Evolutionary conservation across 441 rosid genomes (phyloP).

Genomic region (Adansonia grandidieri): DNA sequence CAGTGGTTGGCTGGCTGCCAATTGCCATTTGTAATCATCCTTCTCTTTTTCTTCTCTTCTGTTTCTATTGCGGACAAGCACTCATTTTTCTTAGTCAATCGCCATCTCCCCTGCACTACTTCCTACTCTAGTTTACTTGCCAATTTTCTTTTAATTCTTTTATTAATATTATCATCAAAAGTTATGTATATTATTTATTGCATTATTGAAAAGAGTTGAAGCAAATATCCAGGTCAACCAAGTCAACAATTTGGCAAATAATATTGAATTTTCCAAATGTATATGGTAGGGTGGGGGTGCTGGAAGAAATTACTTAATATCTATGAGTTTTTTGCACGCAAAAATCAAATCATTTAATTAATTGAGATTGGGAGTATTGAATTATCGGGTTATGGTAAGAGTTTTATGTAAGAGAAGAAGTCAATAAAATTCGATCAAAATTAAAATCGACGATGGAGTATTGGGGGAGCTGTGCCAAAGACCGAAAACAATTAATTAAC

Average conservation of each 20-base stretch:
- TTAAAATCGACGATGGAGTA: not conserved
- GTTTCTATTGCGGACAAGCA: constrained; percentile 27
- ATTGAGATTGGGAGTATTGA: not conserved
- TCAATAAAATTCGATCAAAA: not conserved
- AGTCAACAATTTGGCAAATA: constrained; percentile 33
- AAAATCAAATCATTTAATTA: no score
- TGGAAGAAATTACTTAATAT: no score
- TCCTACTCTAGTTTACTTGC: not conserved
- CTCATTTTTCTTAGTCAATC: constrained; percentile 15
- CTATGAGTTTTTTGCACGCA: not conserved
- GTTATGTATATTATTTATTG: not conserved
- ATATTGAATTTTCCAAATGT: not conserved
- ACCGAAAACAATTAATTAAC: not conserved
- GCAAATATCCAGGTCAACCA: constrained; percentile 34
- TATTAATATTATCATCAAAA: no score
- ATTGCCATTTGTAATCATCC: not conserved
- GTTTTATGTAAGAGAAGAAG: not conserved
- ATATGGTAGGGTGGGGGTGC: no score
- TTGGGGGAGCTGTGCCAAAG: not conserved
- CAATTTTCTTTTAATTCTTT: not conserved
- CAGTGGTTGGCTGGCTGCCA: constrained; percentile 28
- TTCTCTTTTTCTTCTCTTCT: constrained; percentile 22
- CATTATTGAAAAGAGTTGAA: not conserved
- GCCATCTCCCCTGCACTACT: not conserved
- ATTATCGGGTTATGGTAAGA: no score